Evolutionary conservation across 179 eudicot genomes (phyloP).

Genomic region (Beta corolliflora): DNA sequence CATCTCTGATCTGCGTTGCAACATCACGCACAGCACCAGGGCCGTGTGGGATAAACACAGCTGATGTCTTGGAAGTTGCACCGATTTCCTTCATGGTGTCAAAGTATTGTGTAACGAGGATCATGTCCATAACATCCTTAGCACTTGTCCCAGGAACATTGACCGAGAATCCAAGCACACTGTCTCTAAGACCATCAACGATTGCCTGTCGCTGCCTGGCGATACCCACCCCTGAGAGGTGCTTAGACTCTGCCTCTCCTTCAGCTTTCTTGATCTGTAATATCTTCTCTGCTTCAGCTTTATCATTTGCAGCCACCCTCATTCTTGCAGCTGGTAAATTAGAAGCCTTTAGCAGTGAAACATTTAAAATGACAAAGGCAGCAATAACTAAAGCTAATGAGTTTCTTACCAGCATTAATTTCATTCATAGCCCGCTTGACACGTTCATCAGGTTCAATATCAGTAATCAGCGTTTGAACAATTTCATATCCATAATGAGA

Average conservation of each 20-base stretch:
- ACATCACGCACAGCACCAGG: conserved; percentile 41
- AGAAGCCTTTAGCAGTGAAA: background rate
- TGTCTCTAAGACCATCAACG: conserved; percentile 41
- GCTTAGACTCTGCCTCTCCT: conserved; percentile 41
- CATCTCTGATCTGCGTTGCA: conserved; percentile 40
- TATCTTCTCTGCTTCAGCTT: conserved; percentile 43
- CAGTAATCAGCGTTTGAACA: conserved; percentile 45
- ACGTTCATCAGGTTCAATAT: conserved; percentile 46
- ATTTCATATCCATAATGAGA: conserved; percentile 48
- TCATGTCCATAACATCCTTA: conserved; percentile 42
- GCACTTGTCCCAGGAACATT: conserved; percentile 39
- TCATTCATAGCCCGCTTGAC: conserved; percentile 58
- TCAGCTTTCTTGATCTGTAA: conserved; percentile 37
- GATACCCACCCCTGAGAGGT: conserved; percentile 37
- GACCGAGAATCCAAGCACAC: conserved; percentile 33
- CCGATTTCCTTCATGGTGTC: conserved; percentile 42
- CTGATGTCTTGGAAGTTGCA: conserved; percentile 32
- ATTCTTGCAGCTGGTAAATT: conserved; percentile 34
- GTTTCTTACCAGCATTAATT: conserved; percentile 46
- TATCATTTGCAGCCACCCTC: conserved; percentile 38
- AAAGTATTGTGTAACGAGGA: conserved; percentile 41
- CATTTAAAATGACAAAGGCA: background rate
- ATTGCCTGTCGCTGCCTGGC: conserved; percentile 41
- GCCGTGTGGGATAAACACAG: conserved; percentile 42
- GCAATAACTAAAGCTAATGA: background rate